Base-by-base conservation (phyloP, 2,329 filamentous ascomycete species). In the Neonectria ditissima region DNA sequence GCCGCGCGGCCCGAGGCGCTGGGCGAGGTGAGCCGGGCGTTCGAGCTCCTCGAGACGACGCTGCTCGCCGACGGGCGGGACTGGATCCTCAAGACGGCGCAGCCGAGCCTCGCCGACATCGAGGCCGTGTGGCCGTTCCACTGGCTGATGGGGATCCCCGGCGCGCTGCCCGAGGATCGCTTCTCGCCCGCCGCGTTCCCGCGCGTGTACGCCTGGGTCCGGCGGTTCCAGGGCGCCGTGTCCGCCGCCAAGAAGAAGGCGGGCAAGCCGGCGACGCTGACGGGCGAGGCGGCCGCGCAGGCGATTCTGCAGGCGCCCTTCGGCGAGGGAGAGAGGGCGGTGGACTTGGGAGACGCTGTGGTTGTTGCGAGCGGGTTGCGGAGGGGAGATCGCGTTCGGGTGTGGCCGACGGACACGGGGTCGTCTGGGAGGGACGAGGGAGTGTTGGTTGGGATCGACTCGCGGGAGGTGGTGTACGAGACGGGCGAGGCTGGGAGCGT, bases 111-210 rank as follows among this genome's bases (percentile, higher is more conserved):
- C 65, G 89, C 86, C 4, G 91, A 94, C 75, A 87, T 93, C 63
- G 88, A 93, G 78, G 87, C 85, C 45, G 79, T 91, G 13, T 92
- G 88, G 89, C 83, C 86, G 0, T 84, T 93, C 67, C 84, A 90
- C 75, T 93, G 91, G 91, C 76, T 92, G 2, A 75, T 78, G 3
- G 79, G 77, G 11, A 79, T 92, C 50, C 83, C 84, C 13, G 84
- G 84, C 5, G 84, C 85, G 14, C 80, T 92, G 50, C 84, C 87
- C 4, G 62, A 78, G 52, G 80, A 84, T 20, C 70, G 82, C 7
- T 83, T 92, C 65, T 85, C 84, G 3, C 73, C 79, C 14, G 75
- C 76, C 18, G 78, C 77, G 41, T 91, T 86, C 69, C 91, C 90
- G 0, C 83, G 80, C 60, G 84, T 88, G 0, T 90, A 86, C 73